Base-by-base conservation (phyloP, 192 early-diverging fungal genomes). In the Phlyctochytrium arcticum region DNA sequence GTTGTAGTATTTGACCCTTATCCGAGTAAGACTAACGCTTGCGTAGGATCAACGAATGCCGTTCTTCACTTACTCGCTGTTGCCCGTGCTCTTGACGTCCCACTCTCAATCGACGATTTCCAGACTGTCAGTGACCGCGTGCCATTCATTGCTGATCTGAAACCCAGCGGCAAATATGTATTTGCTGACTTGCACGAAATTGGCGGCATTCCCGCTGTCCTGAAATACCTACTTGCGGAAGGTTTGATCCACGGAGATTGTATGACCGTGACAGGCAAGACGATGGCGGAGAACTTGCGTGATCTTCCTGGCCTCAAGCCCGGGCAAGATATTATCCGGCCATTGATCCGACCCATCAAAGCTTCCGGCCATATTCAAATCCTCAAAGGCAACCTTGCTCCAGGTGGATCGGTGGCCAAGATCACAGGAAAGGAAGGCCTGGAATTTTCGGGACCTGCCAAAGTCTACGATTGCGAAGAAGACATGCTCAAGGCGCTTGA, bases 401-500 rank as follows among this genome's bases (percentile, higher is more conserved):
- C 97, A 36, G 88, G 92, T 60, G 95, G 94, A 8, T 89, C 89
- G 6, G 97, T 99, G 36, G 97, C 97, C 51, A 99, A 99, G 82
- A 99, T 99, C 79, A 99, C 97, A 9, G 97, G 97, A 53, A 99
- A 99, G 79, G 94, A 99, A 82, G 97, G 97, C 21, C 81, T 98
- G 9, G 46, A 67, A 48, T 99, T 99, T 68, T 71, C 76, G 36
- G 97, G 97, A 21, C 80, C 83, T 6, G 97, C 97, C 48, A 87
- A 87, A 57, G 92, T 95, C 27, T 99, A 87, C 68, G 92, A 99
- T 54, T 85, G 87, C 34, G 97, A 99, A 73, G 86, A 90, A 67
- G 90, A 89, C 29, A 95, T 99, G 90, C 76, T 99, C 65, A 73
- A 69, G 24, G 90, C 94, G 8, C 75, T 99, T 42, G 93, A 96